Conservation (phyloP, 2,329 filamentous ascomycete species). For the Rhytidhysteron rufulum region DNA sequence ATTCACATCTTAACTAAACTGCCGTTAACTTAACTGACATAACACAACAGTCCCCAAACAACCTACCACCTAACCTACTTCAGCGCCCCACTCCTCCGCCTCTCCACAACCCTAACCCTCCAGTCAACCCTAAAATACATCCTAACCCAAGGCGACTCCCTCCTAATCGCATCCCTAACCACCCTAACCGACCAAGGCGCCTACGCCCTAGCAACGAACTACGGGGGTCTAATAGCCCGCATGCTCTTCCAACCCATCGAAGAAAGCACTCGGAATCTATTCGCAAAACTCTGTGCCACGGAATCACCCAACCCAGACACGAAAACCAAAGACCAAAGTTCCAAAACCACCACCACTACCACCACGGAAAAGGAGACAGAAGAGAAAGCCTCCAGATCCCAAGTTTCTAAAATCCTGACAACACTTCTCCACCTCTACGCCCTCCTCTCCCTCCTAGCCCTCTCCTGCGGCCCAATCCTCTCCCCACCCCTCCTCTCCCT, state of each 20-base stretch:
- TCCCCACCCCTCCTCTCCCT: conserved; percentile 70
- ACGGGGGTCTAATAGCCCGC: conserved; percentile 78
- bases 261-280: conserved; percentile 86
- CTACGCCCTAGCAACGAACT: conserved; percentile 92
- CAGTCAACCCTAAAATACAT: conserved; percentile 90
- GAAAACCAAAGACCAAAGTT: neutral
- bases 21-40: neutral
- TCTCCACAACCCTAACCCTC: conserved; percentile 78
- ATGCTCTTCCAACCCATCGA: conserved; percentile 93
- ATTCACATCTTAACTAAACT: too few relatives aligned
- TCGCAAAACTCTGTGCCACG: conserved; percentile 69
- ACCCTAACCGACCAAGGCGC: conserved; percentile 78
- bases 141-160: conserved; percentile 88
- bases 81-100: conserved; percentile 63
- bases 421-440: conserved; percentile 69
- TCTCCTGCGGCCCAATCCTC: conserved; percentile 69
- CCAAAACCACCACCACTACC: conserved; percentile 8
- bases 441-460: conserved; percentile 66
- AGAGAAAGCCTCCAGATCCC: conserved; percentile 13
- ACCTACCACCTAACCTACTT: conserved; percentile 44
- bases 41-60: conserved; percentile 13
- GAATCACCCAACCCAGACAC: conserved; percentile 8
- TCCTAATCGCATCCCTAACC: conserved; percentile 77
- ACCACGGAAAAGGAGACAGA: neutral
- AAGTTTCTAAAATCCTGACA: conserved; percentile 52